These are phyloP conservation scores for Golubevia sp. DNA, from an alignment of 1,284 basidiomycete species.

Conservation along the genomic window DNA sequence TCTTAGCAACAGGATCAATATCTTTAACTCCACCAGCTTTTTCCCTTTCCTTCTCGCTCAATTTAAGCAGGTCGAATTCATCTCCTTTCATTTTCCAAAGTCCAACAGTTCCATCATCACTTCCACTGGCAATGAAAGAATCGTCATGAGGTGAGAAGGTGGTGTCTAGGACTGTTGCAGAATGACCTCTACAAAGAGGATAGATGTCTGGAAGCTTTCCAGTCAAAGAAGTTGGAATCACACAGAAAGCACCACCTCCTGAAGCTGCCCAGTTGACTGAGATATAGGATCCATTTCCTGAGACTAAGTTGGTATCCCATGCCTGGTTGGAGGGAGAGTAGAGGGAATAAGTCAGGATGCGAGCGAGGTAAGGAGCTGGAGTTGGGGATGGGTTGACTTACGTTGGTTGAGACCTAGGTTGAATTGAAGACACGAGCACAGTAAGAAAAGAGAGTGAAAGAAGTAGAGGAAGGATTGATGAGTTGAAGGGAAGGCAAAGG, in stretches of 20 bases:
- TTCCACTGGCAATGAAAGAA: slow-evolving; percentile 82
- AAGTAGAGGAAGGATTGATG: too few species aligned
- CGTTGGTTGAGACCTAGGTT: slow-evolving; percentile 46
- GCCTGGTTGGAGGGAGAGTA: slow-evolving; percentile 64
- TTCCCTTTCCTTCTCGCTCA: slow-evolving; percentile 45
- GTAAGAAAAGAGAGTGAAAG: too few species aligned
- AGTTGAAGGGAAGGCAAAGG: too few species aligned
- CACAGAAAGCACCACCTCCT: slow-evolving; percentile 92
- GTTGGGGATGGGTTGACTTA: slow-evolving; percentile 10
- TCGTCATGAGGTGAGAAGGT: slow-evolving; percentile 97
- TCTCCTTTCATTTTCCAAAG: slow-evolving; percentile 85
- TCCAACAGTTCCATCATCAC: slow-evolving; percentile 90
- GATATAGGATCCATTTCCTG: slow-evolving; percentile 74
- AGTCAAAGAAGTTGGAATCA: slow-evolving; percentile 72
- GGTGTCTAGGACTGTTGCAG: slow-evolving; percentile 87
- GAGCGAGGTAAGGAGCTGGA: slow-evolving; percentile 6
- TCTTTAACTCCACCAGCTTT: slow-evolving; percentile 68
- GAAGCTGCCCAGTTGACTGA: slow-evolving; percentile 91
- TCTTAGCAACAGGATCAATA: slow-evolving; percentile 72
- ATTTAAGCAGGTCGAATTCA: slow-evolving; percentile 63
- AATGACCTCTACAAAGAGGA: slow-evolving; percentile 83
- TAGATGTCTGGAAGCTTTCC: slow-evolving; percentile 84
- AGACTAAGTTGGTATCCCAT: slow-evolving; percentile 94
- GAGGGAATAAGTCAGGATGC: slow-evolving; percentile 69
- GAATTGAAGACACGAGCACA: too few species aligned